These are phyloP conservation scores for Claviceps citrina DNA, from an alignment of 2,329 filamentous ascomycete genomes.

Conservation along the genomic window DNA sequence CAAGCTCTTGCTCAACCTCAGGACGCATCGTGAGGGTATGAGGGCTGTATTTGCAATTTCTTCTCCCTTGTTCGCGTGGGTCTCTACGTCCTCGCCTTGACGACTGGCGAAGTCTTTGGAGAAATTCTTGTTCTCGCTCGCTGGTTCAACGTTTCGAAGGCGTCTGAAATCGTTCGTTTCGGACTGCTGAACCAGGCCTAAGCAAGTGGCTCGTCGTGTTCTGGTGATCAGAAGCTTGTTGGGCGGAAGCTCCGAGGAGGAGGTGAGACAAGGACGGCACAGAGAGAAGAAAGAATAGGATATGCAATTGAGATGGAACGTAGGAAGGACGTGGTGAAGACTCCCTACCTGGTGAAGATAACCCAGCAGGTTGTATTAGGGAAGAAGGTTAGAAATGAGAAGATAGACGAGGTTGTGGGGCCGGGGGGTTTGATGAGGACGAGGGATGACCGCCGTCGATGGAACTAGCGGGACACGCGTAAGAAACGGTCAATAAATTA, in stretches of 20 bases:
- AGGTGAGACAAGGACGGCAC: slow-evolving; percentile 7
- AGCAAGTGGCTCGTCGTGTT: background rate
- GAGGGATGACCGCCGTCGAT: background rate
- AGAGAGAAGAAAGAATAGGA: slow-evolving; percentile 7
- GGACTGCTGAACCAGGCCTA: background rate
- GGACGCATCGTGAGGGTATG: slow-evolving; percentile 60
- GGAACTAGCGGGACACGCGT: background rate
- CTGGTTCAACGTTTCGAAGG: background rate
- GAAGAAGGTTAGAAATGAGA: background rate
- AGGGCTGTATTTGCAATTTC: background rate
- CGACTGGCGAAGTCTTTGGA: background rate
- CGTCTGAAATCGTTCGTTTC: background rate
- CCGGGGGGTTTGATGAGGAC: background rate
- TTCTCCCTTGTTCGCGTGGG: background rate
- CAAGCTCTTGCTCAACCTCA: slow-evolving; percentile 97
- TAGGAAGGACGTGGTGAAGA: slow-evolving; percentile 10
- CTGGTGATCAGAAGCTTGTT: slow-evolving; percentile 3
- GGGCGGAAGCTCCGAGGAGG: slow-evolving; percentile 9
- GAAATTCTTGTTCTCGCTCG: background rate
- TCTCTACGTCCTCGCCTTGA: background rate
- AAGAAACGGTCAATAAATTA: background rate
- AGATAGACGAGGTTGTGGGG: background rate
- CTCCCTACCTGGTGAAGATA: slow-evolving; percentile 14
- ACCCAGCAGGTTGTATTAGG: slow-evolving; percentile 3
- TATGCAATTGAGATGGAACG: slow-evolving; percentile 6